These are phyloP conservation scores for Stachybotrys elegans DNA, from an alignment of 2,329 filamentous ascomycete species.

Conservation along the genomic window DNA sequence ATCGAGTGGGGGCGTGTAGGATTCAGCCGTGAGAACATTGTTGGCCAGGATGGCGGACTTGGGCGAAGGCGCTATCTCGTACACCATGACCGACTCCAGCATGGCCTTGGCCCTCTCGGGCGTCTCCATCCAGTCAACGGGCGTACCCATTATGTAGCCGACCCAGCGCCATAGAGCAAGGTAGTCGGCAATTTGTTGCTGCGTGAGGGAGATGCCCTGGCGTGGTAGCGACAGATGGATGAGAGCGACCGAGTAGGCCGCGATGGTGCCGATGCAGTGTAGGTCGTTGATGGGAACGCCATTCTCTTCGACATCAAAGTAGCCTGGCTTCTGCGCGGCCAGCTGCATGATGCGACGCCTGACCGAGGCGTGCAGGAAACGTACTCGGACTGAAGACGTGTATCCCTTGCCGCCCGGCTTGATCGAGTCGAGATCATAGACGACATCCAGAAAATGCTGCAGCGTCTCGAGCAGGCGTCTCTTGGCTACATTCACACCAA, in stretches of 20 bases:
- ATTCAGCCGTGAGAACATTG: constrained; percentile 69
- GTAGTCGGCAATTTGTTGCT: constrained; percentile 63
- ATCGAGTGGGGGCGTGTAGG: constrained; percentile 59
- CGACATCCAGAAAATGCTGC: constrained; percentile 70
- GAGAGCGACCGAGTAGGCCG: constrained; percentile 62
- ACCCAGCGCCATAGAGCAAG: constrained; percentile 73
- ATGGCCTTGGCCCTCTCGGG: constrained; percentile 50
- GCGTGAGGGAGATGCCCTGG: constrained; percentile 62
- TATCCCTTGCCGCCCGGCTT: constrained; percentile 60
- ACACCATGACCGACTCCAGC: constrained; percentile 63
- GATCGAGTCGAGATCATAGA: constrained; percentile 58
- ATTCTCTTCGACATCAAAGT: constrained; percentile 53
- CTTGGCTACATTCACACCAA: constrained; percentile 61
- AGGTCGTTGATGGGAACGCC: constrained; percentile 71
- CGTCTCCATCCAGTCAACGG: constrained; percentile 54
- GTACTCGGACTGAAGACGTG: constrained; percentile 57
- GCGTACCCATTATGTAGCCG: constrained; percentile 65
- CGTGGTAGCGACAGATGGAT: constrained; percentile 66
- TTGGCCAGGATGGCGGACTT: constrained; percentile 63
- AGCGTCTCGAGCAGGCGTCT: constrained; percentile 64
- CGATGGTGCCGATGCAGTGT: constrained; percentile 67
- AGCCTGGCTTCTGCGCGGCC: constrained; percentile 46
- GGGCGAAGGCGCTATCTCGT: constrained; percentile 61
- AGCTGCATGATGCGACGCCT: constrained; percentile 57
- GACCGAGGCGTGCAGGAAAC: constrained; percentile 60